phyloP scores from a whole-genome alignment of 179 eudicot genomes.

The Silene noctiflora region DNA sequence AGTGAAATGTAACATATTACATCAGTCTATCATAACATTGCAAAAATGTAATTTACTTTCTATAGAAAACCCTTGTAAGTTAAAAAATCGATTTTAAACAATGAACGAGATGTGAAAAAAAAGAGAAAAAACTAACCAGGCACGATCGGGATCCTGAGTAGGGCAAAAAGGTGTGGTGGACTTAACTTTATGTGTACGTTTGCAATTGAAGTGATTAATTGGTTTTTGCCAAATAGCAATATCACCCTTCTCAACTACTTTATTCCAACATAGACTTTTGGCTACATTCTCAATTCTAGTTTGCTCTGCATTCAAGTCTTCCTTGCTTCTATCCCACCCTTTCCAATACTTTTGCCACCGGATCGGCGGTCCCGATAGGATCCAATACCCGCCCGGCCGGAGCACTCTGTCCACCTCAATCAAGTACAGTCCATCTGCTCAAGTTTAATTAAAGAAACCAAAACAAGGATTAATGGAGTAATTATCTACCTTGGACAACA shows the following conservation, averaged over 20 bases:
- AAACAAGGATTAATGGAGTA: no score
- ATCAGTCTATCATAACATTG: no score
- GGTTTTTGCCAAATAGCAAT: slow-evolving; percentile 94
- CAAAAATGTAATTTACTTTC: no score
- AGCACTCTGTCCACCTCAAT: slow-evolving; percentile 80
- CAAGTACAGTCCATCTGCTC: slow-evolving; percentile 60
- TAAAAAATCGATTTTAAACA: no score
- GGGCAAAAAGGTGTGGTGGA: slow-evolving; percentile 50
- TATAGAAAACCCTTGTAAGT: no score
- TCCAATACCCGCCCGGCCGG: slow-evolving; percentile 87
- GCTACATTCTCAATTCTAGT: slow-evolving; percentile 61
- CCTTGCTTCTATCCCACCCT: slow-evolving; percentile 75
- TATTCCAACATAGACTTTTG: slow-evolving; percentile 73
- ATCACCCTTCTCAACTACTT: slow-evolving; percentile 56
- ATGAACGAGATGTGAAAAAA: background rate
- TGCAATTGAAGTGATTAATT: slow-evolving; percentile 57
- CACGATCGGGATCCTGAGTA: slow-evolving; percentile 59
- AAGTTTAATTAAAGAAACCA: background rate
- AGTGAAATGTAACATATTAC: no score
- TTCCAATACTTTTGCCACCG: slow-evolving; percentile 64
- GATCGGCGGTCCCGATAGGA: slow-evolving; percentile 87
- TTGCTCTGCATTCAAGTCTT: slow-evolving; percentile 75
- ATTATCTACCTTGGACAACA: no score
- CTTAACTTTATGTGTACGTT: slow-evolving; percentile 30
- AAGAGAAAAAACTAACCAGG: slow-evolving; percentile 51